A percentile compares a stretch with the other conserved stretches of the same genome.
phyloP scores from a whole-genome alignment of 257 asterid species.

The Gentiana dahurica region DNA sequence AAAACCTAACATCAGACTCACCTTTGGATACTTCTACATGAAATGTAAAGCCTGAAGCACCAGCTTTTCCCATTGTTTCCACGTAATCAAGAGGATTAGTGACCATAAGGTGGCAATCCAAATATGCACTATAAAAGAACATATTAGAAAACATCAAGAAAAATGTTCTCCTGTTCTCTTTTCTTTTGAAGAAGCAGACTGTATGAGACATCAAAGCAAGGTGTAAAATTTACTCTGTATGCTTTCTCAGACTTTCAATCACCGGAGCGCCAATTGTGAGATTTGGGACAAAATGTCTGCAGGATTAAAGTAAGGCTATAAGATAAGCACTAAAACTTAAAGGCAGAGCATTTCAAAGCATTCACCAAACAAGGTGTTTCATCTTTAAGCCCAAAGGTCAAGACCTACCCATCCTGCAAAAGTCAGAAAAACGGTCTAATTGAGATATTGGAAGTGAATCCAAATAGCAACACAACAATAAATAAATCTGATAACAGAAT shows the following conservation, averaged over 20 bases:
- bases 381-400: constrained; percentile 8
- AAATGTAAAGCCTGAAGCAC: constrained; percentile 94
- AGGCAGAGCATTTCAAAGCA: constrained; percentile 9
- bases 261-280: constrained; percentile 91
- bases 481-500: no score
- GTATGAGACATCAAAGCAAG: not conserved
- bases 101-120: constrained; percentile 96
- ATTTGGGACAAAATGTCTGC: constrained; percentile 89
- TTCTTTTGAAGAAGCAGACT: not conserved
- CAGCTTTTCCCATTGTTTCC: constrained; percentile 71
- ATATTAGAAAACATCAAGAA: not conserved
- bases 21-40: constrained; percentile 82
- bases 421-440: not conserved
- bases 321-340: not conserved
- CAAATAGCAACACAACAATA: no score
- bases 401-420: constrained; percentile 95
- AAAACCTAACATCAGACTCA: constrained; percentile 12
- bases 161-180: no score
- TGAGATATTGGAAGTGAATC: no score
- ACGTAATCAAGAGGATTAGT: constrained; percentile 90
- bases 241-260: constrained; percentile 82
- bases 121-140: constrained; percentile 50
- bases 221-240: constrained; percentile 42
- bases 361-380: not conserved
- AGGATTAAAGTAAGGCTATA: constrained; percentile 2